Base-by-base conservation (phyloP, 306 rosid species). In the Argentina anserina region DNA sequence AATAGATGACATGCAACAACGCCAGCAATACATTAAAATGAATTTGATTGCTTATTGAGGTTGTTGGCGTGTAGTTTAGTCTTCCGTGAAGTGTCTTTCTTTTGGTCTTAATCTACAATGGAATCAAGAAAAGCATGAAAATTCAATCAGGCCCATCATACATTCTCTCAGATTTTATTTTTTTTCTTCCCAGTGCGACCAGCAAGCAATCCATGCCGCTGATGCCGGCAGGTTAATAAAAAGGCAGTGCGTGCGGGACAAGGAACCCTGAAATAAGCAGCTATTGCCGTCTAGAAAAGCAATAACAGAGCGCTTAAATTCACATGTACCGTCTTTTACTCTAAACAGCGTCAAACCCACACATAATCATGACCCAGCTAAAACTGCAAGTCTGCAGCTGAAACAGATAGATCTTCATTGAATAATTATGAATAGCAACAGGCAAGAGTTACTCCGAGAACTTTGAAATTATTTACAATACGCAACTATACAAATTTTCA, bases 401-500 rank as follows among this genome's bases (percentile, higher is more conserved):
- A 36, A 29, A 14, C 37, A 33, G 52, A 31, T n/a, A n/a, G 42
- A 47, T 36, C 39, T 74, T 45, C 66, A 70, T 60, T 64, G 39
- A 46, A 47, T 63, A 25, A 66, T 63, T 53, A 37, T 31, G 50
- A 47, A 73, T 25, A 29, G 65, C 20, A 67, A 70, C n/a, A 42
- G 29, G 36, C 31, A 43, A 67, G 55, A 75, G 70, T 80, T 73
- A 70, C 80, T 36, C 49, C 46, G 42, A 23, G 71, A 77, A 46
- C 84, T 77, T 78, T n/a, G 78, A 77, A 43, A 34, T 71, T 71
- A 69, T 59, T 67, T 77, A 69, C 77, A 73, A 77, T 74, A 75
- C 81, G 78, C 65, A 70, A 58, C 84, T 86, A 81, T 81, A 82
- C 89, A 85, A 61, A 52, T 36, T 63, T 76, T 50, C 59, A 79